These are phyloP conservation scores for Nicotiana noctiflora DNA, from an alignment of 257 asterid species.

Conservation along the genomic window DNA sequence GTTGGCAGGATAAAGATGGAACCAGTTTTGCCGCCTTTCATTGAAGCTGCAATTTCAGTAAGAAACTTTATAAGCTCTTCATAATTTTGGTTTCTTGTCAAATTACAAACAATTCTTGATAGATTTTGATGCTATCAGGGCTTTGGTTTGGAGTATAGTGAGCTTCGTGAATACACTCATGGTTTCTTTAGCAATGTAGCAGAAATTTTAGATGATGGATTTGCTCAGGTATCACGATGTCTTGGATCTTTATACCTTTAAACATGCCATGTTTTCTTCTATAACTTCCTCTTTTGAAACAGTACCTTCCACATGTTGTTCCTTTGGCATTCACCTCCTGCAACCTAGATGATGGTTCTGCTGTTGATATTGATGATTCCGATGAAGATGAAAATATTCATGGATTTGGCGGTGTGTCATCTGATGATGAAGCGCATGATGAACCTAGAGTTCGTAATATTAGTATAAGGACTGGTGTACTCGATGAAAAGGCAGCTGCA, in stretches of 20 bases:
- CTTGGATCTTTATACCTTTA: slow-evolving; percentile 11
- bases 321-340: slow-evolving; percentile 83
- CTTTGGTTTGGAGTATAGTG: slow-evolving; percentile 82
- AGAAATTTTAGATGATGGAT: slow-evolving; percentile 84
- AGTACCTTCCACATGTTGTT: slow-evolving; percentile 95
- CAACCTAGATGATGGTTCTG: slow-evolving; percentile 99
- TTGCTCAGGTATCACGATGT: slow-evolving; percentile 59
- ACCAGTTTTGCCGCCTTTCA: slow-evolving; percentile 75
- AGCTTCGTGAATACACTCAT: slow-evolving; percentile 97
- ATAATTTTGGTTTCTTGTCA: slow-evolving; percentile 1
- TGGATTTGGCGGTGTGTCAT: slow-evolving; percentile 92
- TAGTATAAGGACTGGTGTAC: slow-evolving; percentile 94
- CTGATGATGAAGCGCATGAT: slow-evolving; percentile 97
- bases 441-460: slow-evolving; percentile 95
- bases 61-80: slow-evolving; percentile 14
- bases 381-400: slow-evolving; percentile 65
- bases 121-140: slow-evolving; percentile 51
- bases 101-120: slow-evolving; percentile 11
- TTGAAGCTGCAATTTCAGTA: slow-evolving; percentile 94
- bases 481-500: slow-evolving; percentile 99
- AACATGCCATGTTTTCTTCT: slow-evolving; percentile 15
- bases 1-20: slow-evolving; percentile 93
- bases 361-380: slow-evolving; percentile 89
- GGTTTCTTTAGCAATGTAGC: slow-evolving; percentile 96
- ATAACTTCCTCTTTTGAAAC: slow-evolving; percentile 24